Base-by-base conservation (phyloP, 805 yeast species). In the Pichia insulana region DNA sequence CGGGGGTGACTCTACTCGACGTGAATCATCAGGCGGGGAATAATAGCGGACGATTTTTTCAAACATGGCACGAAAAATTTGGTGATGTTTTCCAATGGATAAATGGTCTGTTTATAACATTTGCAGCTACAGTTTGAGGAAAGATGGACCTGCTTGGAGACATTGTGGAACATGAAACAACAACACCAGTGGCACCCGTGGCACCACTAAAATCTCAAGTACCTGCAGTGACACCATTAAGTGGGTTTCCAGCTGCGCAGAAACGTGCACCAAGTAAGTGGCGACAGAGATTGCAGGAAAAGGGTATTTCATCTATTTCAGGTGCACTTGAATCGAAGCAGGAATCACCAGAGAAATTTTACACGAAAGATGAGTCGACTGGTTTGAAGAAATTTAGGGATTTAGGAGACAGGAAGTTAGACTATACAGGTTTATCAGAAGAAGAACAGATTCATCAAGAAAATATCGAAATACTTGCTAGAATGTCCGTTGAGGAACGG, bases 401-500 rank as follows among this genome's bases (percentile, higher is more conserved):
- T 32, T 25, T 33, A 10, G 40, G 41, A n/a, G 50, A 51, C 18
- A 27, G 44, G 22, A 39, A 48, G 20, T 37, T 44, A 12, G 47
- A 52, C 18, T 48, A 54, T 36, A 46, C 50, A 3, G 62, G 59
- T 13, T 46, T 73, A 37, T 63, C 80, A 0, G 94, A 84, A 51
- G 75, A 82, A 0, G 89, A 83, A 49, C 71, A 75, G 55, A 85
- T 88, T 18, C 90, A 86, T 57, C 57, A 73, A 43, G 95, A 88
- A 54, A 89, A 87, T 58, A 59, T 83, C 47, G 74, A 77, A 31
- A 67, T 70, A 33, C 57, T 89, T 42, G 64, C 76, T 30, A 58
- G 62, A 12, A 80, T 88, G 89, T 65, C 80, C 2, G 70, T 68
- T 2, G 80, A 74, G 15, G 87, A 88, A 54, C 71, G 85, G 30